Conservation (phyloP, 768 basidiomycete genomes). For the Russula sp. region DNA sequence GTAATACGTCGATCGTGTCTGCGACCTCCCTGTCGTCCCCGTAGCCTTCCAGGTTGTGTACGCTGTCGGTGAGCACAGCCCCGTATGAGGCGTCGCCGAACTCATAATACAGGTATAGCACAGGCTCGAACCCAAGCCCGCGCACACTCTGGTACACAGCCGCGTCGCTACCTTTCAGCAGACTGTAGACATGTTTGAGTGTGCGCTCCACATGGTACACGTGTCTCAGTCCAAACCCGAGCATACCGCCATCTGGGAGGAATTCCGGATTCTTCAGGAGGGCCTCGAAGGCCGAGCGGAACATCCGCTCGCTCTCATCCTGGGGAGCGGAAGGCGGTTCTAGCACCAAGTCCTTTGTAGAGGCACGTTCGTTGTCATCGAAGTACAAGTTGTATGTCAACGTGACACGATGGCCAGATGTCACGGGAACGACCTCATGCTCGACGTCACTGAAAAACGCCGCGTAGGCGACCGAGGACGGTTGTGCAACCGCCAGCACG, state of each 20-base stretch:
- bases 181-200: neutral
- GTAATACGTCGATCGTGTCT: neutral
- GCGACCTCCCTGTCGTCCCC: too few species aligned
- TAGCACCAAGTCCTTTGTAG: neutral
- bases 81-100: neutral
- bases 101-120: neutral
- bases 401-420: constrained; percentile 39
- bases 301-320: constrained; percentile 8
- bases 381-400: constrained; percentile 40
- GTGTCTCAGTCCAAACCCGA: constrained; percentile 38
- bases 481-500: constrained; percentile 16
- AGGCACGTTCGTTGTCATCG: neutral
- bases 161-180: constrained; percentile 11
- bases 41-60: neutral
- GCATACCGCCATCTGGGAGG: constrained; percentile 36
- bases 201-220: constrained; percentile 31
- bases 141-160: neutral
- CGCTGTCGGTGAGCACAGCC: neutral
- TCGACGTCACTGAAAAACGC: constrained; percentile 43
- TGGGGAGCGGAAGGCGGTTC: neutral
- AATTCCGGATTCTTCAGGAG: constrained; percentile 33
- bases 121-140: neutral
- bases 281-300: constrained; percentile 21
- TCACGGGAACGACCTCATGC: constrained; percentile 41
- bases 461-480: constrained; percentile 32